Percentiles rank a stretch among this genome's conserved stretches.
phyloP scores from a whole-genome alignment of 306 rosid species.

The Acacia acuminata region DNA sequence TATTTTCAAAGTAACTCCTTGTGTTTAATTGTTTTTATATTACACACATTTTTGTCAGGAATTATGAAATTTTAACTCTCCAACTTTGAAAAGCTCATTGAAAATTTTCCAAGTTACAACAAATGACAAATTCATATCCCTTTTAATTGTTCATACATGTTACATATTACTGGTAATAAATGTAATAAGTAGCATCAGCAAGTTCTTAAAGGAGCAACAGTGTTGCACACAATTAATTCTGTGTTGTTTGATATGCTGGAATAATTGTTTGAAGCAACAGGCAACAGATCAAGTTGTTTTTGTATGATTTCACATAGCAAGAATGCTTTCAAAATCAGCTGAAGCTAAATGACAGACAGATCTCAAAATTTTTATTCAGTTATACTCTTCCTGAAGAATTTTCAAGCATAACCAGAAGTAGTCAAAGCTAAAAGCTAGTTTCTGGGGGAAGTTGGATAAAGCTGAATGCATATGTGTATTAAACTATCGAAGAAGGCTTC shows the following conservation, averaged over 20 bases:
- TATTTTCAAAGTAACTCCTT: neutral
- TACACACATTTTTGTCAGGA: neutral
- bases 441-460: neutral
- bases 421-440: constrained; percentile 16
- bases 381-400: constrained; percentile 16
- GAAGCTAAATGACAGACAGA: constrained; percentile 8
- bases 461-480: neutral
- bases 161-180: constrained; percentile 6
- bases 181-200: neutral
- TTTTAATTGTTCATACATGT: neutral
- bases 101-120: neutral
- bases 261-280: constrained; percentile 15
- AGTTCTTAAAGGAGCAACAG: constrained; percentile 15
- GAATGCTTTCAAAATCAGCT: constrained; percentile 11
- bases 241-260: constrained; percentile 11
- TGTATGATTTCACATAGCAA: constrained; percentile 8
- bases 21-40: neutral
- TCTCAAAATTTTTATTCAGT: neutral
- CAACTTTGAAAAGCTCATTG: neutral
- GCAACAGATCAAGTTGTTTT: constrained; percentile 4
- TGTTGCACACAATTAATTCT: neutral
- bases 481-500: constrained; percentile 9
- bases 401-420: constrained; percentile 3
- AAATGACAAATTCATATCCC: constrained; percentile 14
- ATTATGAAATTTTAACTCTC: neutral